Evolutionary conservation across 2,329 filamentous ascomycete species (phyloP), one percentile per base, ranked within the genome.

Genomic region (Trichoderma semiorbis): DNA sequence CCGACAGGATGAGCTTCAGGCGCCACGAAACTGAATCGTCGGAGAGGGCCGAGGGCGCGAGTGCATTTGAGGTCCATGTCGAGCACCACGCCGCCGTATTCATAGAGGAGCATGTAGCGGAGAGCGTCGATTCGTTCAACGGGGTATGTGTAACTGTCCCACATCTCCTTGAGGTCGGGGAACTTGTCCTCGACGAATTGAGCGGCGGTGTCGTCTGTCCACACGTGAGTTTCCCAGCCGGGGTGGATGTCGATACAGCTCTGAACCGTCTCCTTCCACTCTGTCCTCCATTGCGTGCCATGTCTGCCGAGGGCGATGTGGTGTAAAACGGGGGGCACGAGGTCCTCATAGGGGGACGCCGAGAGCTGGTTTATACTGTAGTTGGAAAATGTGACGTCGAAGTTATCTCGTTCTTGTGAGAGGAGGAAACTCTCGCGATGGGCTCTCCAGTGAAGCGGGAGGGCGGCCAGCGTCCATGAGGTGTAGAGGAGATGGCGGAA

Each of bases 71-170:
- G 78, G 65, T 76, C 75, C 75, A 76, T 76, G 57, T 76, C 75
- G 57, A 76, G 72, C 16, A 76, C 74, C 5, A 75, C 75, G 61
- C 75, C 75, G 80, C 82, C 77, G 80, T 80, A 75, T 80, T 81
- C 74, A 55, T 75, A 75, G 14, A 76, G 61, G 5, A 81, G 75
- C 76, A 81, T 79, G 81, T 93, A 93, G 63, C 91, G 86, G 73
- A 93, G 91, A 11, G 90, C 85, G 77, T 93, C 91, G 57, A 91
- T 90, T 72, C 90, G 88, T 79, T 93, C 90, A 69, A 93, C 92
- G 3, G 90, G 89, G 77, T 90, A 91, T 32, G 83, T 85, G 81
- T 93, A 93, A 74, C 85, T 85, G 36, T 75, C 71, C 75, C 75
- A 76, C 50, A 75, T 72, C 7, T 76, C 90, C 87, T 75, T 69